Evolutionary conservation across 345 rosid genomes (phyloP).

Genomic region (Isatis tinctoria): DNA sequence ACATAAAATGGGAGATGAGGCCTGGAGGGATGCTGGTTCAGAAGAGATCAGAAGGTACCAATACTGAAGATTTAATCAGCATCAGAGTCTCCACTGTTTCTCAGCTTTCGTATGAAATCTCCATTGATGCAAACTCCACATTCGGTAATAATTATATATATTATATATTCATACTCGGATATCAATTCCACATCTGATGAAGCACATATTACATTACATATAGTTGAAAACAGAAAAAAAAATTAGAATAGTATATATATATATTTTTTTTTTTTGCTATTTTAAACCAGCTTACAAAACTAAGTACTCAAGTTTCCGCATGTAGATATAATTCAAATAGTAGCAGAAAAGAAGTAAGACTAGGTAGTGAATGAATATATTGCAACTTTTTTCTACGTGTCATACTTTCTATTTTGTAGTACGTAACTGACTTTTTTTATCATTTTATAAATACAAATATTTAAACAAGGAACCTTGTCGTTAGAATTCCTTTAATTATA

Average conservation of each 20-base stretch:
- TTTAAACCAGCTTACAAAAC: neutral
- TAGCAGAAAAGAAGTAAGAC: neutral
- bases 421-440: neutral
- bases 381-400: neutral
- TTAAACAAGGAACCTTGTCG: neutral
- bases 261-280: neutral
- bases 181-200: neutral
- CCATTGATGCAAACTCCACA: slow-evolving; percentile 80
- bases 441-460: neutral
- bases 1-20: slow-evolving; percentile 83
- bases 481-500: neutral
- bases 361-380: neutral
- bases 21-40: slow-evolving; percentile 99
- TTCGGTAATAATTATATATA: slow-evolving; percentile 49
- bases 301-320: neutral
- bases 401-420: neutral
- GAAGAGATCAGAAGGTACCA: slow-evolving; percentile 51
- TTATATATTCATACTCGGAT: neutral
- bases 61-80: slow-evolving; percentile 42
- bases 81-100: slow-evolving; percentile 69
- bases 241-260: neutral
- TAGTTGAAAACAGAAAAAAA: neutral
- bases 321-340: neutral
- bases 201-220: neutral
- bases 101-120: slow-evolving; percentile 57